Base-by-base conservation (phyloP, 257 asterid species). In the Primulina eburnea region DNA sequence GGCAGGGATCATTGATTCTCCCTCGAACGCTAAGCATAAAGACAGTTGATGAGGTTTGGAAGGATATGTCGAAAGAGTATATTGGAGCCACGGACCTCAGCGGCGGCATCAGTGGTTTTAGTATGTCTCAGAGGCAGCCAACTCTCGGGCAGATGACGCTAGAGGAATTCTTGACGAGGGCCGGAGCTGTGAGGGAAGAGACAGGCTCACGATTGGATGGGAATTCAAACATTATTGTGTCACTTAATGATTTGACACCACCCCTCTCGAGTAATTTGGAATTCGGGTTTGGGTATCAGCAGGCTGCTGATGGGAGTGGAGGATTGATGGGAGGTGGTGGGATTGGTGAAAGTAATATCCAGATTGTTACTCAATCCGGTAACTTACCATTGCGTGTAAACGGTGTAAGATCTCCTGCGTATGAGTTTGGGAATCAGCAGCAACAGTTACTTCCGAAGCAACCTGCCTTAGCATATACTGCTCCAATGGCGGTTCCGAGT, bases 1-100 rank as follows among this genome's bases (percentile, higher is more conserved):
- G 92, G 74, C 98, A 94, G 79, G 96, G 98, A 3, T 94, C 98
- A 0, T 77, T 94, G 56, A 83, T 88, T n/a, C 85, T 94, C 70
- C 97, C 99, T 4, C 86, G 98, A 8, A 89, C 99, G 1, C 67
- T 91, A 18, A 94, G 99, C 80, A 95, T 86, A n/a, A 94, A 85
- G 72, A 94, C 98, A 34, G 99, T 94, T 20, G 99, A 92, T 52
- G 98, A 91, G 81, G 97, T 94, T 17, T 94, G 99, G 99, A 81
- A 69, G 65, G 96, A 91, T 71, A 82, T 94, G 73, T 74, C 88
- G 0, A 89, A 86, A 72, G 98, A 85, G 68, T 73, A 69, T 28
- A 53, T 47, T 73, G 79, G 65, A 12, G 87, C 65, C 17, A 84
- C 79, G 73, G 87, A 78, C 58, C 77, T 20, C 18, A 58, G 29